Evolutionary conservation across 2,329 filamentous ascomycete genomes (phyloP).

Genomic region (Alternaria burnsii): DNA sequence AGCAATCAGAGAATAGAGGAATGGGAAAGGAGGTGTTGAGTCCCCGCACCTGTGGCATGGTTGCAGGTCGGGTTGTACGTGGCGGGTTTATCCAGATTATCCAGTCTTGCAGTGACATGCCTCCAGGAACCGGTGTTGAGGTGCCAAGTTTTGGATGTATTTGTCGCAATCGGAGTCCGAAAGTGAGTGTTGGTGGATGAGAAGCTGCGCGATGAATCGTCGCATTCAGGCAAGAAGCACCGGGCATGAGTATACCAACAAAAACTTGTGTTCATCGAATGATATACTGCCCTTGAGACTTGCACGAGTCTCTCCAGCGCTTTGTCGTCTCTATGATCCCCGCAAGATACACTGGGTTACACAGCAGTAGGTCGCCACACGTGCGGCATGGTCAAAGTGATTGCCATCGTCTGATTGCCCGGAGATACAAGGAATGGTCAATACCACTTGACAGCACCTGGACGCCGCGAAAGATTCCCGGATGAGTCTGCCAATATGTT

Average conservation of each 20-base stretch:
- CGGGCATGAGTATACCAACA: not conserved
- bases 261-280: not conserved
- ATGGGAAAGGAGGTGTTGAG: conserved; percentile 1
- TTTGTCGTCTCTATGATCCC: not conserved
- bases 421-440: not conserved
- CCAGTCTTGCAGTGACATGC: not conserved
- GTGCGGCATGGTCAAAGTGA: not conserved
- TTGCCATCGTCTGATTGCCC: not conserved
- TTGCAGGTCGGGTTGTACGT: conserved; percentile 8
- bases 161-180: not conserved
- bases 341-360: not conserved
- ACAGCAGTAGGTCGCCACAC: not conserved
- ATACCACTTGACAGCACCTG: not conserved
- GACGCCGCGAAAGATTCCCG: not conserved
- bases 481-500: not conserved
- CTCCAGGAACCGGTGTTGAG: not conserved
- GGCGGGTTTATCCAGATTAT: conserved; percentile 8
- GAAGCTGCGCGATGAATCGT: not conserved
- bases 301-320: not conserved
- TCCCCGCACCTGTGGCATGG: not conserved
- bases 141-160: not conserved
- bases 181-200: not conserved
- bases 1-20: not conserved
- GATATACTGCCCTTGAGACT: not conserved
- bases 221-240: not conserved